Evolutionary conservation across 164 flowering plant species (phyloP).

Genomic region (Saururus chinensis): DNA sequence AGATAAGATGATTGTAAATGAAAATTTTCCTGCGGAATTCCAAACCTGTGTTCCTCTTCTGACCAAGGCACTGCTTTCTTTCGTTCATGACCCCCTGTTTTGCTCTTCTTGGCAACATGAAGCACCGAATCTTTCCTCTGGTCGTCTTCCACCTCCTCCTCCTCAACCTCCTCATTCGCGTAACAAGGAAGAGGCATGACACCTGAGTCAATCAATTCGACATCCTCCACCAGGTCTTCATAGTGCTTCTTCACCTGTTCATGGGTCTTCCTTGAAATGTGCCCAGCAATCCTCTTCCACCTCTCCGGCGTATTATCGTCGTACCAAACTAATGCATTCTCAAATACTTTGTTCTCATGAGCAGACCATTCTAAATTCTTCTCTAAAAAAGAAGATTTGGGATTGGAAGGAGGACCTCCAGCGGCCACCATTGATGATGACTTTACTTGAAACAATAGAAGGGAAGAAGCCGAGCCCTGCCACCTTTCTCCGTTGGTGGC

Average conservation of each 20-base stretch:
- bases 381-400: neutral
- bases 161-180: neutral
- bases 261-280: conserved; percentile 22
- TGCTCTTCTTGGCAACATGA: neutral
- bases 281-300: conserved; percentile 16
- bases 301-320: conserved; percentile 8
- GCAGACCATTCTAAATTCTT: conserved; percentile 20
- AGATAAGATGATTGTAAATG: neutral
- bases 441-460: too few species aligned
- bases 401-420: too few species aligned
- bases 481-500: too few species aligned
- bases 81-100: neutral
- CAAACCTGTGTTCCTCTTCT: conserved; percentile 29
- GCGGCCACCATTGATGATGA: neutral
- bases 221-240: conserved; percentile 19
- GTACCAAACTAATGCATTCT: conserved; percentile 17
- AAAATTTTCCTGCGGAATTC: neutral
- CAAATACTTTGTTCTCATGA: conserved; percentile 31
- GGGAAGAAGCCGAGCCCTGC: neutral
- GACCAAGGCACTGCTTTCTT: conserved; percentile 27
- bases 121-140: neutral
- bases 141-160: neutral
- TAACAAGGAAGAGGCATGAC: conserved; percentile 12
- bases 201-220: conserved; percentile 21
- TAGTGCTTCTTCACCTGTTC: conserved; percentile 22